Percentiles rank a stretch among this genome's conserved stretches.
phyloP scores from a whole-genome alignment of 352 stramenopile genomes.

The Phytophthora crassamura region DNA sequence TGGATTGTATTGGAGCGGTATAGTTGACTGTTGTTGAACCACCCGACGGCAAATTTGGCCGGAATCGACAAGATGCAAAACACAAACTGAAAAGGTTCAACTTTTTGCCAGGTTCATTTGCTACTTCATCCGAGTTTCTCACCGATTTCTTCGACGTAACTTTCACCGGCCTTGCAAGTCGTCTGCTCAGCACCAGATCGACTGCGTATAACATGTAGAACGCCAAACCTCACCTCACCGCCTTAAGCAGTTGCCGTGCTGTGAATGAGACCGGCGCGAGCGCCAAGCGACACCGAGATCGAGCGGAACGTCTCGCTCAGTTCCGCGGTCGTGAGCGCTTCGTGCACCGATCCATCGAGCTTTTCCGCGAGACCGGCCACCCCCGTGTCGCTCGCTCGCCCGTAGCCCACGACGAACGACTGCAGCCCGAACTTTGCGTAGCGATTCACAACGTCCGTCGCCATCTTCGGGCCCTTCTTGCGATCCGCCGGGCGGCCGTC shows the following conservation, averaged over 20 bases:
- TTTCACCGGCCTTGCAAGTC: too few species aligned
- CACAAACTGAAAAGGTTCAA: too few species aligned
- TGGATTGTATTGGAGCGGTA: too few species aligned
- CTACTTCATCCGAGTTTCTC: too few species aligned
- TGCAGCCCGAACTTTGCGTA: slow-evolving; percentile 33
- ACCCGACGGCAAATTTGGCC: too few species aligned
- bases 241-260: slow-evolving; percentile 10
- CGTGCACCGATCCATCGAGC: slow-evolving; percentile 36
- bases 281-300: slow-evolving; percentile 51
- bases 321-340: slow-evolving; percentile 30
- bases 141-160: too few species aligned
- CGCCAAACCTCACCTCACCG: too few species aligned
- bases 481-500: slow-evolving; percentile 46
- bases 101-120: too few species aligned
- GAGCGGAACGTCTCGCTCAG: slow-evolving; percentile 42
- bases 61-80: too few species aligned
- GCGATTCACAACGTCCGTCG: slow-evolving; percentile 30
- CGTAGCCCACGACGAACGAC: slow-evolving; percentile 50
- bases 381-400: slow-evolving; percentile 32
- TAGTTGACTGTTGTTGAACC: too few species aligned
- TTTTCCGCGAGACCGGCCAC: slow-evolving; percentile 37
- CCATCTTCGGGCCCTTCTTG: slow-evolving; percentile 39
- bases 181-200: too few species aligned
- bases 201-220: too few species aligned
- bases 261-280: slow-evolving; percentile 38